phyloP scores from a whole-genome alignment of 345 rosid species.

The Eucalyptus brandiana region DNA sequence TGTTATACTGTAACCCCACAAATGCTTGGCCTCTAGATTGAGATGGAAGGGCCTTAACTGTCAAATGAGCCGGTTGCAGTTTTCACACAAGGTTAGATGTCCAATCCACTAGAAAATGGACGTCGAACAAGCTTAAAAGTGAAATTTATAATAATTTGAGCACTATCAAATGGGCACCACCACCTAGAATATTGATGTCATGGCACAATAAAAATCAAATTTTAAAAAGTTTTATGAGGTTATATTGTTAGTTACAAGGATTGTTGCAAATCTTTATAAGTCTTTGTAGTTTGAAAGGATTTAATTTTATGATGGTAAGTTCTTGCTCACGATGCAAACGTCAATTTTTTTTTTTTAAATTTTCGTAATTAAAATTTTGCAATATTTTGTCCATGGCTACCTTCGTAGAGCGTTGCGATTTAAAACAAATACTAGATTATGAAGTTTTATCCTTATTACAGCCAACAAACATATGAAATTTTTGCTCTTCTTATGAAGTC shows the following conservation, averaged over 20 bases:
- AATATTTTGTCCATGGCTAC: not conserved
- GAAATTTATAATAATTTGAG: not conserved
- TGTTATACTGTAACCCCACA: not conserved
- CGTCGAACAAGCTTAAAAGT: no score
- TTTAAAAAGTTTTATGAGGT: not conserved
- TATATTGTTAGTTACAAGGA: not conserved
- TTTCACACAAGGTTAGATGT: not conserved
- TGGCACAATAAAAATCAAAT: not conserved
- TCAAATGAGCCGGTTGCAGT: not conserved
- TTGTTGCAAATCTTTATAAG: not conserved
- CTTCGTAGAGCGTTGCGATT: not conserved
- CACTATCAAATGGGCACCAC: not conserved
- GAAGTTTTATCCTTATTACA: not conserved
- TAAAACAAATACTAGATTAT: not conserved
- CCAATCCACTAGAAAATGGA: not conserved
- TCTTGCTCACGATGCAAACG: not conserved
- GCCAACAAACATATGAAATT: not conserved
- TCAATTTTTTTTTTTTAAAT: no score
- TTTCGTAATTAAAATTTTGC: no score
- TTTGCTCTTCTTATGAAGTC: not conserved
- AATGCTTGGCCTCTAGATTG: not conserved
- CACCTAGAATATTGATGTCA: not conserved
- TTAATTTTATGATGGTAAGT: not conserved
- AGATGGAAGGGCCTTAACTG: not conserved
- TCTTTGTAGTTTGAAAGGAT: not conserved